Evolutionary conservation across 306 rosid genomes (phyloP), one percentile per base, ranked within the genome.

Genomic region (Cucurbita maxima): DNA sequence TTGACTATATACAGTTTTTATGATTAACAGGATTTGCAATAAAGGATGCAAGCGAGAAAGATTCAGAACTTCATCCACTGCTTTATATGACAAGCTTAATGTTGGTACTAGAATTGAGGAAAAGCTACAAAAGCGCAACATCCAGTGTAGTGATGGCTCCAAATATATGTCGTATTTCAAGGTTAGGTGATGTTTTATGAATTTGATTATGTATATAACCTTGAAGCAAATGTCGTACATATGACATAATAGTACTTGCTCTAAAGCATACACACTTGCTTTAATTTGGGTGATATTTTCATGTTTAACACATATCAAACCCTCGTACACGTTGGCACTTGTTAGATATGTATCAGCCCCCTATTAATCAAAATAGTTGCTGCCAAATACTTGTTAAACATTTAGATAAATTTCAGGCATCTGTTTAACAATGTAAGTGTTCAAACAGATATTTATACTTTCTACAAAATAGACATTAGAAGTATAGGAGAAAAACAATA

Each of bases 151-250:
- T 20, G 95, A 91, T 54, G 87, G 95, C 74, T 85, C 88, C 77
- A 86, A 84, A 76, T 94, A 94, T 75, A 94, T 94, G 97, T 94
- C 99, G 73, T 94, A 86, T 85, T 82, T 91, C 85, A 94, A 91
- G 99, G 97, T 94, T 76, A 54, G 87, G 75, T 83, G 55, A 54
- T 77, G 53, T 58, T 74, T 79, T 19, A 9, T 61, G 58, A 4
- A 45, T 72, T 38, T 22, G 44, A 71, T 58, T 41, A 22, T 8
- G 58, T 77, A 14, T 25, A 54, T 58, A 30, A 30, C 34, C 34
- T 30, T 63, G 25, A 30, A 77, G 25, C 45, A 44, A 75, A 62
- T 52, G 20, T 30, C 34, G 34, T 30, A 30, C 34, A 30, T 30
- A 30, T 3, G 34, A 30, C 34, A 30, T 30, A 30, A 30, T 30